Base-by-base conservation (phyloP, 257 asterid species). In the Nicotiana tabacum region DNA sequence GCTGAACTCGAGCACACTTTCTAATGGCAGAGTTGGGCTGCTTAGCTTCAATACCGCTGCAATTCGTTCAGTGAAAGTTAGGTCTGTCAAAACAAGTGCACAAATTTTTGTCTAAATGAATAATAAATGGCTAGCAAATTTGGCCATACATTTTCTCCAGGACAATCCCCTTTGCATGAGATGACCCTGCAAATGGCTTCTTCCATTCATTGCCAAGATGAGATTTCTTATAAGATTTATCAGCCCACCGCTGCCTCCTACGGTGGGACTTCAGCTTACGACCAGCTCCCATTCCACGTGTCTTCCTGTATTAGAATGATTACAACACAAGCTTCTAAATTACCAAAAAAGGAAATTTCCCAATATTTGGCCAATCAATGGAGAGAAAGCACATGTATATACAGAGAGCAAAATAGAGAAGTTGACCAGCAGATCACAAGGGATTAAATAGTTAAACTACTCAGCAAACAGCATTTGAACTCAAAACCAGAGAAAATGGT, bases 181-280 rank as follows among this genome's bases (percentile, higher is more conserved):
- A 78, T 33, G 82, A 78, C 60, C 82, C 82, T 57, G 82, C 39
- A 60, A 78, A 78, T 21, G 82, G 82, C 72, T 78, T 78, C 39
- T 78, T 78, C 82, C 82, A 78, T 78, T n/a, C 82, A 60, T 78
- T 78, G 2, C 82, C 82, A 78, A 78, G 82, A 78, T 78, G 82
- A 60, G 82, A 78, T 12, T 78, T 78, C 70, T 78, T 78, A 33
- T 78, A 78, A 60, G 82, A 60, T 33, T 78, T 78, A 9, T 78
- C 82, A 21, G 72, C 82, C 72, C 82, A 78, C 56, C 82, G 68
- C 35, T 78, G 82, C 39, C 82, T 78, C 21, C 82, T 29, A 12
- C 72, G 58, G 72, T 78, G 82, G 82, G 82, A 78, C 82, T 78
- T 78, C 9, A 78, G 21, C 35, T 78, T 60, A 62, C 82, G 72